Percentiles rank a stretch among this genome's conserved stretches.
Evolutionary conservation across 2,329 filamentous ascomycete genomes (phyloP).

Genomic region (Hypoxylon sp.): DNA sequence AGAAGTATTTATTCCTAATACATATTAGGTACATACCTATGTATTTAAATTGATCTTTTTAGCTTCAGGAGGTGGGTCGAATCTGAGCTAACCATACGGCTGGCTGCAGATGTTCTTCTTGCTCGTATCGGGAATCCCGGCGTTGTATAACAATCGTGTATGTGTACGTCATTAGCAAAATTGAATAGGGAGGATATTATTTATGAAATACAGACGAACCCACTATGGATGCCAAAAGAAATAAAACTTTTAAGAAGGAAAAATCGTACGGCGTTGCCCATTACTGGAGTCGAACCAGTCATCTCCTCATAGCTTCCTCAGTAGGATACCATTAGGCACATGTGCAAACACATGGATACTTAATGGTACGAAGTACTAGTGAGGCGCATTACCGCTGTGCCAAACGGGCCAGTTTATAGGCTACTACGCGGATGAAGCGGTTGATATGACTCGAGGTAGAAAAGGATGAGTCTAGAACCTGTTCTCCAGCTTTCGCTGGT

Average conservation of each 20-base stretch:
- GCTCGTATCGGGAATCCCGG: background rate
- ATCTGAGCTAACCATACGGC: background rate
- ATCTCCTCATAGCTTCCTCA: conserved; percentile 36
- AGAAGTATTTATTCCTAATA: background rate
- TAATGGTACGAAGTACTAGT: conserved; percentile 26
- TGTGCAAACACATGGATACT: conserved; percentile 1
- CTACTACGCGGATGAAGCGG: background rate
- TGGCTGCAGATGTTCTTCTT: background rate
- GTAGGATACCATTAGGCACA: conserved; percentile 11
- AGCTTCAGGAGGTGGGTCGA: background rate
- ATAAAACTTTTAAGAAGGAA: background rate
- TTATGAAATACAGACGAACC: no score
- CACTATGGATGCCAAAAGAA: no score
- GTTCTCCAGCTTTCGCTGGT: background rate
- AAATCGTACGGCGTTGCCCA: conserved; percentile 17
- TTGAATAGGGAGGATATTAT: no score
- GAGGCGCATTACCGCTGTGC: conserved; percentile 37
- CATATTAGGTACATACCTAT: background rate
- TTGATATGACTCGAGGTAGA: background rate
- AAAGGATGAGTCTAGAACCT: background rate
- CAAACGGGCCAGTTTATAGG: conserved; percentile 16
- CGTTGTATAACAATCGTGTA: background rate
- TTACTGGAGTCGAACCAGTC: conserved; percentile 38
- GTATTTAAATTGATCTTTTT: no score
- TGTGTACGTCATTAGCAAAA: no score